These are phyloP conservation scores for Mycena floridula DNA, from an alignment of 768 basidiomycete species.

Conservation along the genomic window DNA sequence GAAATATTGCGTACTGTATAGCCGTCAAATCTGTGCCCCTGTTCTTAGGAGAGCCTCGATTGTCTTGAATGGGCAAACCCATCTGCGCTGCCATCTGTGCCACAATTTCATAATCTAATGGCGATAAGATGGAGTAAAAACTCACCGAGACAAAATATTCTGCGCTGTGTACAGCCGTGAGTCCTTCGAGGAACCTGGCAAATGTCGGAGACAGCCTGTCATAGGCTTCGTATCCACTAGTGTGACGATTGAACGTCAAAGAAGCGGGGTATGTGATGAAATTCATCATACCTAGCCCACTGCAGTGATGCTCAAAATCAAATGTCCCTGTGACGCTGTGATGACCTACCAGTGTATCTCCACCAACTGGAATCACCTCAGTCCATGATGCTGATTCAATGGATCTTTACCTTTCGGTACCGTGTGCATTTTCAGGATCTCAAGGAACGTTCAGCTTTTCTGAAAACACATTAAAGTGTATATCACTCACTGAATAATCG, in stretches of 20 bases:
- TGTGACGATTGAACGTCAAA: too few relatives aligned
- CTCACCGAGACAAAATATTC: conserved; percentile 32
- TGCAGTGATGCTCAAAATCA: too few relatives aligned
- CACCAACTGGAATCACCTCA: conserved; percentile 22
- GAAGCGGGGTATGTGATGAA: too few relatives aligned
- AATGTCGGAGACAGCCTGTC: conserved; percentile 52
- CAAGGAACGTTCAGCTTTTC: neutral
- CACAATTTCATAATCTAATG: neutral
- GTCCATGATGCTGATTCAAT: neutral
- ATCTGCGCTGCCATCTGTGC: conserved; percentile 22
- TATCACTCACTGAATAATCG: conserved; percentile 42
- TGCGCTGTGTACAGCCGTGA: conserved; percentile 50
- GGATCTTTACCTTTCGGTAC: conserved; percentile 24
- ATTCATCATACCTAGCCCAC: too few relatives aligned
- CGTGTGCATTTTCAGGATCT: conserved; percentile 36
- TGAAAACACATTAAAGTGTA: neutral
- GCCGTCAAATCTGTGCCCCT: conserved; percentile 40
- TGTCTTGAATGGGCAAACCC: conserved; percentile 27
- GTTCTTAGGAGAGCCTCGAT: conserved; percentile 49
- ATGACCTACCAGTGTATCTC: conserved; percentile 34
- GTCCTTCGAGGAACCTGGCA: conserved; percentile 47
- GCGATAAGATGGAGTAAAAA: too few relatives aligned
- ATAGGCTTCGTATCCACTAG: conserved; percentile 59
- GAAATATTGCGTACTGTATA: conserved; percentile 35
- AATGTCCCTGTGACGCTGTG: too few relatives aligned